Base-by-base conservation (phyloP, 2,329 filamentous ascomycete species). In the Pyrenochaeta sp. region DNA sequence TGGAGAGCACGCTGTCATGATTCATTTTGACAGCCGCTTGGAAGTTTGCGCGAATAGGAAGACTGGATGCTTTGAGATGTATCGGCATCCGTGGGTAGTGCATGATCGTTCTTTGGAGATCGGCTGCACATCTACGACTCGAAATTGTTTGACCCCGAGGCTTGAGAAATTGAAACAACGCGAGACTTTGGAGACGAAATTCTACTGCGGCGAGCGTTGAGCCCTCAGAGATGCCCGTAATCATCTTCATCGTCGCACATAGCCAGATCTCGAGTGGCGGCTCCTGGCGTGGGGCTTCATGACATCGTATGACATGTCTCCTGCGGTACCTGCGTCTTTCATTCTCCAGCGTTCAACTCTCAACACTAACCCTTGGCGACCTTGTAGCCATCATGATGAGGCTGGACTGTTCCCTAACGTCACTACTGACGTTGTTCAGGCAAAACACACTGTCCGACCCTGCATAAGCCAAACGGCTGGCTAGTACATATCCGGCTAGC, bases 351-450 rank as follows among this genome's bases (percentile, higher is more conserved):
- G 28, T 30, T 1, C 9, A 30, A 30, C 28, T 30, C 28, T n/a
- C 24, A n/a, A 13, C 25, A 27, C 25, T 1, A 6, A 12, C 25
- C 22, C 12, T 40, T 39, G 28, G n/a, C 32, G 50, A 50, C 54
- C 37, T 50, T 50, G 54, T 46, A 58, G 53, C 39, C 40, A 30
- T 40, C 40, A 43, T 43, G 34, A 44, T 55, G 63, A 65, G 58
- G 63, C 63, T 64, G 58, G 53, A 61, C 39, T 44, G 25, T 44
- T 27, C 7, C 2, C 24, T 47, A 63, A 62, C 65, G 65, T 69
- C 65, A 68, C 61, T 50, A 30, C 65, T 66, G 63, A 65, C 65
- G 64, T 64, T 62, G 37, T 58, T 44, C 51, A 50, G 49, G 53
- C 58, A 59, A 58, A 51, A 56, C 47, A 54, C 55, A 48, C 43